Base-by-base conservation (phyloP, 768 basidiomycete species). In the Trametes gibbosa region DNA sequence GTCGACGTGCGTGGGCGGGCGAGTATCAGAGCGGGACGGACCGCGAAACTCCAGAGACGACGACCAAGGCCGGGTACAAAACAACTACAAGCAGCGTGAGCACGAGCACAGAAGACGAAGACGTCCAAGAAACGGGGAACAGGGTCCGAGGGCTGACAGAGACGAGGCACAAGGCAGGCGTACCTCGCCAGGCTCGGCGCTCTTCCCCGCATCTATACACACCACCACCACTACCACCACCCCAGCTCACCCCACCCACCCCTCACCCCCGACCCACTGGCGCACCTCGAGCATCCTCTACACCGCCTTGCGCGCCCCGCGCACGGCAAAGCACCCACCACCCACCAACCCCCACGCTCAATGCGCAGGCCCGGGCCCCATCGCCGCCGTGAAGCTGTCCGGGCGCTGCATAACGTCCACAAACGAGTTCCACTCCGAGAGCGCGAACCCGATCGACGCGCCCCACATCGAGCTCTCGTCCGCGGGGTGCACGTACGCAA, bases 381-480 rank as follows among this genome's bases (percentile, higher is more conserved):
- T 58, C 39, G 39, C 47, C 29, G 39, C 47, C 23, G 29, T 42
- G 47, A 62, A 62, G 52, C 62, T 59, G 54, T 65, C 63, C 27
- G 77, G 71, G 16, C 83, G 80, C 67, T 84, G 79, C 72, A 89
- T 78, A 45, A 81, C 85, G 59, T 89, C 85, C 72, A 90, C 72
- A 68, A 83, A 82, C 58, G 78, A 77, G 40, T 75, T 77, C 86
- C 90, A 91, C 72, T 91, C 90, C 40, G 84, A 83, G 63, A 88
- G 85, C 56, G 83, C 88, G 67, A 92, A 87, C 17, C 86, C 86
- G 50, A 85, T 80, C 37, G 85, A 81, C 16, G 88, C 80, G 42
- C 88, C 88, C 89, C 89, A 92, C 77, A 90, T 85, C 32, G 77
- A 77, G 37, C 78, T 74, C 62, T 87, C 85, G 58, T 86, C 86